Conservation (phyloP, 805 yeast genomes). For the Lachancea dasiensis region DNA sequence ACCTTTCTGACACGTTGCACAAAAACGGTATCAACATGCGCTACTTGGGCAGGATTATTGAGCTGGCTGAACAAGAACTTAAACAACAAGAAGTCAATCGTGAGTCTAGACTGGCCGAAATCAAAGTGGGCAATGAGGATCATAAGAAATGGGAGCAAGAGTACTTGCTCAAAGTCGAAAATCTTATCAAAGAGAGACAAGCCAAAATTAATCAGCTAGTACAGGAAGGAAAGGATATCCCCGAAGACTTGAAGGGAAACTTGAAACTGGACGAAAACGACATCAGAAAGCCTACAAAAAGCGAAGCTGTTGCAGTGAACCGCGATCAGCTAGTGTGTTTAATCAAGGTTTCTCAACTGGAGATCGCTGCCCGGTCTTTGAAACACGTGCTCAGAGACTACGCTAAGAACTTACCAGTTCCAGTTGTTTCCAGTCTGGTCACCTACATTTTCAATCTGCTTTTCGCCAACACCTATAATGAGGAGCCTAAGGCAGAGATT, state of each 20-base stretch:
- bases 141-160: slow-evolving; percentile 32
- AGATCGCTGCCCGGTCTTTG: slow-evolving; percentile 72
- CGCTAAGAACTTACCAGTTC: slow-evolving; percentile 43
- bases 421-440: slow-evolving; percentile 53
- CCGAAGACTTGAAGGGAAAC: slow-evolving; percentile 31
- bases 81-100: slow-evolving; percentile 20
- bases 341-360: slow-evolving; percentile 42
- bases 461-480: slow-evolving; percentile 47
- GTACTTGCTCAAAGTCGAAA: slow-evolving; percentile 28
- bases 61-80: slow-evolving; percentile 28
- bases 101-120: slow-evolving; percentile 21
- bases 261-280: slow-evolving; percentile 31
- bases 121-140: slow-evolving; percentile 27
- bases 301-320: slow-evolving; percentile 31
- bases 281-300: slow-evolving; percentile 32
- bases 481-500: slow-evolving; percentile 35
- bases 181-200: slow-evolving; percentile 32
- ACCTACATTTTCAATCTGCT: slow-evolving; percentile 68
- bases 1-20: slow-evolving; percentile 65
- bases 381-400: slow-evolving; percentile 64
- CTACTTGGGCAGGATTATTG: slow-evolving; percentile 58
- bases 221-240: slow-evolving; percentile 32
- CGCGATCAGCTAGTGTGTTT: slow-evolving; percentile 41
- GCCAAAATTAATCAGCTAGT: slow-evolving; percentile 30
- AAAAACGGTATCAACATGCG: slow-evolving; percentile 81